Evolutionary conservation across 1,284 basidiomycete genomes (phyloP), one percentile per base, ranked within the genome.

Genomic region (Ustilago xerochloae): DNA sequence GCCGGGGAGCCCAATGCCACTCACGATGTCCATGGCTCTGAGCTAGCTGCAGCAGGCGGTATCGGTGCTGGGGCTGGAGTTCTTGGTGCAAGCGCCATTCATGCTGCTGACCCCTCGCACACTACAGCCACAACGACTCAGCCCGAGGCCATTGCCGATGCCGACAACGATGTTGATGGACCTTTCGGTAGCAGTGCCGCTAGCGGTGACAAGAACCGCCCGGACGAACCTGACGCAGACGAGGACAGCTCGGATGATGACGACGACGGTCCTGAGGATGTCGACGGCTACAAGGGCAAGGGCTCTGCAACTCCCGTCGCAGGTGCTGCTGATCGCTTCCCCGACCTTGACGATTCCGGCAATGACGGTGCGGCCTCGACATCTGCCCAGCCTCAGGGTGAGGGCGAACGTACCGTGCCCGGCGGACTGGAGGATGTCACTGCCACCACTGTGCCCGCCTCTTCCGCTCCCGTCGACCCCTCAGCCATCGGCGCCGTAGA

Each of bases 1-100:
- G 41, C 50, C 29, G 41, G 53, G 28, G 63, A 30, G 8, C 32
- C 41, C 62, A 86, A 88, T 58, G 88, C 75, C 22, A 56, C 75
- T 52, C 68, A 38, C 26, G 54, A 62, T n/a, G 28, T 58, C n/a
- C 48, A 62, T 20, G 48, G 20, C 10, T 24, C 43, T 26, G 61
- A 55, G 20, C 50, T 69, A 22, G 53, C 48, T 10, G 36, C 56
- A n/a, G 55, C 64, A 5, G 68, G 55, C 9, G 61, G 53, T 3
- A 5, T 54, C 3, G 61, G 57, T 50, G 53, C 57, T n/a, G 57
- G 47, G 43, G 61, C 57, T 16, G 52, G 47, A 8, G 32, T 49
- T 24, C 38, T 55, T 9, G 57, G 43, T 26, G 62, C 62, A 9
- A 30, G 53, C 13, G 62, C 50, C 3, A 28, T 63, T 6, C 53